Conservation (phyloP, 129 eudicot species). For the Kitagawia praeruptora region DNA sequence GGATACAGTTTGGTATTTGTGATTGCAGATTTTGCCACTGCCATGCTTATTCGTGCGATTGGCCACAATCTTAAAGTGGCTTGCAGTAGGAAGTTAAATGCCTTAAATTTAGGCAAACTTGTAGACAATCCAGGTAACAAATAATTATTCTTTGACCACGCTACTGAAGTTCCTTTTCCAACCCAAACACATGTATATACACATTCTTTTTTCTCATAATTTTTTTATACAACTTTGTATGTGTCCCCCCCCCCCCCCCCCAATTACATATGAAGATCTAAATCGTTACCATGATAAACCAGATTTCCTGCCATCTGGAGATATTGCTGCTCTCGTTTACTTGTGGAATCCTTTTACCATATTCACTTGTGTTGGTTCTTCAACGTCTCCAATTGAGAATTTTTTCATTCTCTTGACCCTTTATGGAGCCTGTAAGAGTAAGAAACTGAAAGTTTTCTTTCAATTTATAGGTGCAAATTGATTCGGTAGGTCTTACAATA, state of each 20-base stretch:
- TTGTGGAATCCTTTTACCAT: conserved; percentile 95
- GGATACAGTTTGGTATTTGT: conserved; percentile 95
- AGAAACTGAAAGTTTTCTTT: conserved; percentile 21
- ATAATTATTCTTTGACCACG: conserved; percentile 1
- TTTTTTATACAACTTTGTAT: background rate
- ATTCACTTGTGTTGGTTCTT: conserved; percentile 76
- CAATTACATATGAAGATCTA: conserved; percentile 24
- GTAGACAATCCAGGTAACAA: conserved; percentile 40
- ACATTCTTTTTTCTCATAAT: no score
- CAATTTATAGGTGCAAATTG: background rate
- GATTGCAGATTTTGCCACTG: conserved; percentile 78
- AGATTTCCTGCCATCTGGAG: conserved; percentile 64
- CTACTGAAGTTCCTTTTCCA: background rate
- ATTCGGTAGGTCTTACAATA: background rate
- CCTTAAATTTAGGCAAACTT: conserved; percentile 39
- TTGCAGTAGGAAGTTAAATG: conserved; percentile 37
- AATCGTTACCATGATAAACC: background rate
- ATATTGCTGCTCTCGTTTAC: conserved; percentile 86
- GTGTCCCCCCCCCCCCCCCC: background rate
- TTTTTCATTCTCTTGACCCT: conserved; percentile 58
- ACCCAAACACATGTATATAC: background rate
- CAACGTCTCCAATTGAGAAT: conserved; percentile 79
- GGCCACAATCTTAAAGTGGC: conserved; percentile 56
- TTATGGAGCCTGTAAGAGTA: conserved; percentile 80
- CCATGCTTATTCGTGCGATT: conserved; percentile 74